Percentiles rank a stretch among this genome's conserved stretches.
Evolutionary conservation across 2,329 filamentous ascomycete genomes (phyloP).

Genomic region (Fusarium fujikuroi): DNA sequence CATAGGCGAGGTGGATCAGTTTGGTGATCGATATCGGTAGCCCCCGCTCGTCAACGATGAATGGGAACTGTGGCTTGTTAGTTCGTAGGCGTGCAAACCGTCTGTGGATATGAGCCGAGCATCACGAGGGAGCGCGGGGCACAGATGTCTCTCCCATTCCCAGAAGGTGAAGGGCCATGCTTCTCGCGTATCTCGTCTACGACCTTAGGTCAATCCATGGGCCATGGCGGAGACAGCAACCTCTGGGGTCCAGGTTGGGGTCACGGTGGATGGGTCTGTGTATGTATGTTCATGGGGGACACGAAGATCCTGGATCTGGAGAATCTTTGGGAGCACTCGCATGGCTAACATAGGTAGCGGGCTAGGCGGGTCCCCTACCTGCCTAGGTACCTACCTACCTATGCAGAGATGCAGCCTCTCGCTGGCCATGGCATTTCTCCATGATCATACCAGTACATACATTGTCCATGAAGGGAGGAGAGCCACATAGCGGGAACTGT

Average conservation of each 20-base stretch:
- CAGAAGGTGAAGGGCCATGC: conserved; percentile 28
- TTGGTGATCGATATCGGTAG: conserved; percentile 32
- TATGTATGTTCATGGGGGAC: conserved; percentile 22
- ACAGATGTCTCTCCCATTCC: conserved; percentile 24
- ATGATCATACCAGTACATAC: conserved; percentile 6
- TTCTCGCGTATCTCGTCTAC: conserved; percentile 43
- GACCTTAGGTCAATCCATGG: conserved; percentile 30
- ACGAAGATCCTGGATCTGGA: conserved; percentile 34
- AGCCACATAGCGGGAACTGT: conserved; percentile 39
- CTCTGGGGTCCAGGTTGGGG: conserved; percentile 33
- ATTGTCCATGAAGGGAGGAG: conserved; percentile 17
- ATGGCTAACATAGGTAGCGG: conserved; percentile 26
- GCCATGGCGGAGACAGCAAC: conserved; percentile 26
- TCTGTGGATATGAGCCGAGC: conserved; percentile 33
- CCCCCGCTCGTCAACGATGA: conserved; percentile 2
- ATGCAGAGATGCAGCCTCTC: conserved; percentile 26
- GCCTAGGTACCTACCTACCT: background rate
- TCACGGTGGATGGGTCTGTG: conserved; percentile 34
- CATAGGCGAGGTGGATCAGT: conserved; percentile 32
- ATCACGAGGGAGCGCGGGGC: conserved; percentile 40
- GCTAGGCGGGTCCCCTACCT: background rate
- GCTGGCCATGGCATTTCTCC: conserved; percentile 23
- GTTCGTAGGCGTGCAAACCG: conserved; percentile 25
- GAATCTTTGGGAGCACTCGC: conserved; percentile 19
- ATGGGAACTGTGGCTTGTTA: conserved; percentile 38